Evolutionary conservation across 805 yeast species (phyloP).

Genomic region (Wickerhamiella kurtzmanii): DNA sequence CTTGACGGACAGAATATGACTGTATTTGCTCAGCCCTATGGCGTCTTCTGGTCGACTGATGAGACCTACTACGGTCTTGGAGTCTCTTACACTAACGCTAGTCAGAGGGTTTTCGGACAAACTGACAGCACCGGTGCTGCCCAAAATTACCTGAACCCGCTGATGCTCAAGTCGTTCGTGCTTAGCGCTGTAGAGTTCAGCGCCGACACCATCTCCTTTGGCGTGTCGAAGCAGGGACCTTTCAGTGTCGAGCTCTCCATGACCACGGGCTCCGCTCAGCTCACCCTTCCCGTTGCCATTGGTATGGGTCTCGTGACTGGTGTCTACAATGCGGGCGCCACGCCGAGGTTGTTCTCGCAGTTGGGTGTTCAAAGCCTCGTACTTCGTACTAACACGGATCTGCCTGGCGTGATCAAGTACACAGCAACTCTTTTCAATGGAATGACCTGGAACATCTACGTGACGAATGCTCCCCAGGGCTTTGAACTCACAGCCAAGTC

Average conservation of each 20-base stretch:
- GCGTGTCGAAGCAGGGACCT: constrained; percentile 35
- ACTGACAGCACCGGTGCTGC: constrained; percentile 30
- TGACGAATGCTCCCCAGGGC: constrained; percentile 27
- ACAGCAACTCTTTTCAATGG: constrained; percentile 30
- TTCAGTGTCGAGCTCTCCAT: constrained; percentile 38
- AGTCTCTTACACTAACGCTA: constrained; percentile 40
- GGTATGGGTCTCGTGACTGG: constrained; percentile 79
- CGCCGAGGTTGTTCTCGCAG: constrained; percentile 34
- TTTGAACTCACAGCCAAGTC: constrained; percentile 27
- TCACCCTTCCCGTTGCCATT: constrained; percentile 49
- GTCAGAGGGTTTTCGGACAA: constrained; percentile 33
- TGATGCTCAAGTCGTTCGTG: constrained; percentile 38
- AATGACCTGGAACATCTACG: constrained; percentile 40
- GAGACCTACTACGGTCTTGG: constrained; percentile 42
- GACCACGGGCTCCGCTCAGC: constrained; percentile 22
- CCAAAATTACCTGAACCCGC: constrained; percentile 41
- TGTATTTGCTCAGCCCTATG: constrained; percentile 56
- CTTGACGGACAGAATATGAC: constrained; percentile 41
- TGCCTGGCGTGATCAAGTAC: constrained; percentile 29
- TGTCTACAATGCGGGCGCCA: constrained; percentile 34
- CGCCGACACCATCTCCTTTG: constrained; percentile 24
- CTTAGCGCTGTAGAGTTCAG: constrained; percentile 39
- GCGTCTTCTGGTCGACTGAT: constrained; percentile 39
- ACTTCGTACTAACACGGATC: constrained; percentile 14
- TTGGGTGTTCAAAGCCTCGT: constrained; percentile 34